Evolutionary conservation across 2,329 filamentous ascomycete species (phyloP), one percentile per base, ranked within the genome.

Genomic region (Zymoseptoria tritici): DNA sequence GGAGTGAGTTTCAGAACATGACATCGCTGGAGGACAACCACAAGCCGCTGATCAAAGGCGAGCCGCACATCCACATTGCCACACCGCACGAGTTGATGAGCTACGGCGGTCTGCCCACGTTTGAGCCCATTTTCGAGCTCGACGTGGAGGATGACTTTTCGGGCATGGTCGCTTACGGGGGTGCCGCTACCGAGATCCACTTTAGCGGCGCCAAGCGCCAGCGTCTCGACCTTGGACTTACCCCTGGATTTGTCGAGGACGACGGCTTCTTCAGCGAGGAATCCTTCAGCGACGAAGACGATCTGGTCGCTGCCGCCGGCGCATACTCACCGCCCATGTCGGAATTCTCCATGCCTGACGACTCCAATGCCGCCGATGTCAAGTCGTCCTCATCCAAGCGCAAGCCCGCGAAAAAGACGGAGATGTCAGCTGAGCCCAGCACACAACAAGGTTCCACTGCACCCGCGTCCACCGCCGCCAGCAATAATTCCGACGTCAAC

Each of bases 91-190:
- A 80, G 67, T 78, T 82, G 66, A 74, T 77, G 59, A 77, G 79
- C 66, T 78, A 81, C 63, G 76, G 82, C 77, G 83, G 83, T 22
- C 81, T 94, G 29, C 87, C 89, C 24, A 80, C 82, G 8, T 95
- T 96, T 67, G 90, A 95, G 74, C 89, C 91, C 66, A 84, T 95
- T 65, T 93, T 92, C 21, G 91, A 96, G 69, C 82, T 96, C 59
- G 92, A 96, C 73, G 91, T 89, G 0, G 92, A 96, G 70, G 90
- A 95, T 81, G 90, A 94, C 72, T 91, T 95, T 70, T 87, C 85
- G 73, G 83, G 83, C 58, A 82, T 95, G 8, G 86, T 91, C 64
- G 85, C 90, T 70, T 87, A 91, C 36, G 36, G 36, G 36, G 36
- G 36, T 16, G 66, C 76, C 79, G 49, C 77, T 81, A 54, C 85